Conservation (phyloP, 345 rosid genomes). For the Moringa oleifera region DNA sequence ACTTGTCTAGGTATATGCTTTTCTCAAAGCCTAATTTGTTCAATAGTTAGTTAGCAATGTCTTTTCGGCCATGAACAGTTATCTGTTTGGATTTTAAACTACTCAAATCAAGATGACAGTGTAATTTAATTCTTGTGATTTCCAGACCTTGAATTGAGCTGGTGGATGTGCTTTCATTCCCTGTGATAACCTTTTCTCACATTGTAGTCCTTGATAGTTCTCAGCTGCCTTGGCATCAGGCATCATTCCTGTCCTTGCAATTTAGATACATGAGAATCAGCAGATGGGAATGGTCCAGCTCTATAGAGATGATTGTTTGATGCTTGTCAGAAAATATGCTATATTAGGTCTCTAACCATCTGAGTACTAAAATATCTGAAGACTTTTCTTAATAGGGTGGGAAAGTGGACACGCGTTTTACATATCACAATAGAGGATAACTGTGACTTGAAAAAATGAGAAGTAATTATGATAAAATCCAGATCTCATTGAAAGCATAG, state of each 20-base stretch:
- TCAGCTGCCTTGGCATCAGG: not conserved
- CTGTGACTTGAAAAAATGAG: not conserved
- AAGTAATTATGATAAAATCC: not conserved
- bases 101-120: not conserved
- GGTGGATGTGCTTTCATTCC: not conserved
- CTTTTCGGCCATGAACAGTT: not conserved
- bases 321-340: not conserved
- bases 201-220: not conserved
- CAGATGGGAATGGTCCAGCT: not conserved
- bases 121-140: not conserved
- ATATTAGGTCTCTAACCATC: not conserved
- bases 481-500: not conserved
- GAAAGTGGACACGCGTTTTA: not conserved
- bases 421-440: not conserved
- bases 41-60: no score
- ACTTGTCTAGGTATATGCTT: slow-evolving; percentile 49
- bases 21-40: not conserved
- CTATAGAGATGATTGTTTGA: slow-evolving; percentile 1
- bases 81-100: not conserved
- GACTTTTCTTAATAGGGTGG: not conserved
- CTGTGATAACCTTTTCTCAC: no score
- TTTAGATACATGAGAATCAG: not conserved
- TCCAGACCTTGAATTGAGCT: not conserved
- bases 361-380: not conserved
- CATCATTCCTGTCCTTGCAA: not conserved